Conservation (phyloP, 2,329 filamentous ascomycete species). For the Aspergillus transmontanensis region DNA sequence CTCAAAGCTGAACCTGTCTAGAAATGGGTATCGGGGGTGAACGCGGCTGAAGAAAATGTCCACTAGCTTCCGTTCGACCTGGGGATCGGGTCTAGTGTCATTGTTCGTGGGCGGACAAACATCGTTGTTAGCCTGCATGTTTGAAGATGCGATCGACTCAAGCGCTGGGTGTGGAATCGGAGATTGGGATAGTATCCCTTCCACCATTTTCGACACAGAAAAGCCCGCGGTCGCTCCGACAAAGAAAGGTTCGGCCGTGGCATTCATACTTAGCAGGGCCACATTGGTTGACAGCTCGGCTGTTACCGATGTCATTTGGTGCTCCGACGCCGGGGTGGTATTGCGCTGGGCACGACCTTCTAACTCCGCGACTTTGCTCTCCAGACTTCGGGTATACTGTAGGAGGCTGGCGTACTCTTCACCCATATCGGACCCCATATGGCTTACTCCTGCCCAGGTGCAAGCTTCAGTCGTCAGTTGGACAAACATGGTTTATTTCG, state of each 20-base stretch:
- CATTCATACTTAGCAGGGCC: background rate
- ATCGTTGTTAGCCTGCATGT: background rate
- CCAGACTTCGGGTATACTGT: background rate
- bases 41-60: background rate
- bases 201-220: background rate
- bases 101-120: background rate
- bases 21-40: background rate
- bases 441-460: background rate
- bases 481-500: background rate
- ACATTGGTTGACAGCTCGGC: background rate
- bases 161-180: background rate
- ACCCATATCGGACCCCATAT: background rate
- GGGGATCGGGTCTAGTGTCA: background rate
- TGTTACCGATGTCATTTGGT: background rate
- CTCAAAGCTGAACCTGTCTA: background rate
- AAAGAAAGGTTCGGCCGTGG: background rate
- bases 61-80: background rate
- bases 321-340: background rate
- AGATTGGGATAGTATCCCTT: background rate
- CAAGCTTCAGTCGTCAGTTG: background rate
- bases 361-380: background rate
- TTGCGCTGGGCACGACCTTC: background rate
- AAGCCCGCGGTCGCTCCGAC: background rate
- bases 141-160: background rate
- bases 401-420: background rate